Conservation (phyloP, 2,329 filamentous ascomycete species). For the Penicillium sp. region DNA sequence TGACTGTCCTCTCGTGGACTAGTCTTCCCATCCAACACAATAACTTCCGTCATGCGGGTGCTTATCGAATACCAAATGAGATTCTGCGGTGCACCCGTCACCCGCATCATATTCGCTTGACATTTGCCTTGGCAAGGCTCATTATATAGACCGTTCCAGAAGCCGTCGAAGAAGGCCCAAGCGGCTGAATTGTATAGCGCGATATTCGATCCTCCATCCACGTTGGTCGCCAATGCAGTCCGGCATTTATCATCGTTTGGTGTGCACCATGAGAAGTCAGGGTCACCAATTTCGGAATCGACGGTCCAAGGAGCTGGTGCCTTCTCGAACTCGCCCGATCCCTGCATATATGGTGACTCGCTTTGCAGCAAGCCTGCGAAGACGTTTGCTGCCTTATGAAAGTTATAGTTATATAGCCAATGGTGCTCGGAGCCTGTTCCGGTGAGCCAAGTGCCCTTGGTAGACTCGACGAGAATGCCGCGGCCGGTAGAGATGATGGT, state of each 20-base stretch:
- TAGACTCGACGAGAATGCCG: conserved; percentile 48
- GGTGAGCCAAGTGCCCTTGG: conserved; percentile 50
- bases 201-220: conserved; percentile 37
- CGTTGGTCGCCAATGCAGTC: conserved; percentile 34
- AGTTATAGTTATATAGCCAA: conserved; percentile 54
- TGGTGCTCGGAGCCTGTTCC: conserved; percentile 54
- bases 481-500: conserved; percentile 46
- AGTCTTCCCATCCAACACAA: conserved; percentile 35
- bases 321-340: conserved; percentile 29
- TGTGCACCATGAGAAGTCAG: conserved; percentile 38
- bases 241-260: conserved; percentile 35
- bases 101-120: conserved; percentile 40
- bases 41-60: conserved; percentile 35
- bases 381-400: conserved; percentile 48
- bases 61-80: conserved; percentile 40
- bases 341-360: conserved; percentile 44
- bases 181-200: conserved; percentile 40
- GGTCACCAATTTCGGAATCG: conserved; percentile 31
- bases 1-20: conserved; percentile 33
- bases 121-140: conserved; percentile 36
- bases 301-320: conserved; percentile 38
- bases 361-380: conserved; percentile 44
- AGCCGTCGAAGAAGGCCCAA: conserved; percentile 41
- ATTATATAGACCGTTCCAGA: conserved; percentile 35
- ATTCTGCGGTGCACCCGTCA: conserved; percentile 31